A percentile compares a stretch with the other conserved stretches of the same genome.
Conservation (phyloP, 345 rosid species). For the Eucalyptus shirleyi region DNA sequence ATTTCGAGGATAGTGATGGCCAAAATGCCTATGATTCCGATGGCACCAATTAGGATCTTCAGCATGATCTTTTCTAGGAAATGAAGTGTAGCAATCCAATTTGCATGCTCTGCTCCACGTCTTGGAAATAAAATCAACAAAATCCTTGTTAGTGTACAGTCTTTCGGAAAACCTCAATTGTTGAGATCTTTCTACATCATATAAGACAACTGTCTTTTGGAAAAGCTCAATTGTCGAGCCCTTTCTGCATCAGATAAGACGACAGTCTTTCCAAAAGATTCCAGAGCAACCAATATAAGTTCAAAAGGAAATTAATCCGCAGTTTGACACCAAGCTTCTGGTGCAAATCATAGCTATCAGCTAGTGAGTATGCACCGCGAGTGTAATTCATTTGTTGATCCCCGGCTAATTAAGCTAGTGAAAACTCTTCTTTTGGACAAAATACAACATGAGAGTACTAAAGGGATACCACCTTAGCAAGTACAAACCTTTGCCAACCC, state of each 20-base stretch:
- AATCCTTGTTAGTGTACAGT: neutral
- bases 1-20: neutral
- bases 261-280: neutral
- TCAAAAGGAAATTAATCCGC: neutral
- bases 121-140: neutral
- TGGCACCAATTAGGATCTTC: neutral
- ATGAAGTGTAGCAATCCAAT: neutral
- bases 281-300: neutral
- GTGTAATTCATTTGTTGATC: neutral
- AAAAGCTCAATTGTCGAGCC: neutral
- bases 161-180: neutral
- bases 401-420: neutral
- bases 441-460: neutral
- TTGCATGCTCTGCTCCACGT: neutral
- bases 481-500: neutral
- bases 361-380: neutral
- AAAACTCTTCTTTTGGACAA: neutral
- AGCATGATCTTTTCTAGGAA: fast-evolving
- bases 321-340: neutral
- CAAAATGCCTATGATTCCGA: fast-evolving
- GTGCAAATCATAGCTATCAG: neutral
- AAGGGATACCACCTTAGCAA: neutral
- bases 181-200: neutral
- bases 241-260: neutral
- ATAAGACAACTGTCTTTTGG: fast-evolving